Conservation (phyloP, 1,139 yeast species). For the Lodderomyces oxycetoniae region DNA sequence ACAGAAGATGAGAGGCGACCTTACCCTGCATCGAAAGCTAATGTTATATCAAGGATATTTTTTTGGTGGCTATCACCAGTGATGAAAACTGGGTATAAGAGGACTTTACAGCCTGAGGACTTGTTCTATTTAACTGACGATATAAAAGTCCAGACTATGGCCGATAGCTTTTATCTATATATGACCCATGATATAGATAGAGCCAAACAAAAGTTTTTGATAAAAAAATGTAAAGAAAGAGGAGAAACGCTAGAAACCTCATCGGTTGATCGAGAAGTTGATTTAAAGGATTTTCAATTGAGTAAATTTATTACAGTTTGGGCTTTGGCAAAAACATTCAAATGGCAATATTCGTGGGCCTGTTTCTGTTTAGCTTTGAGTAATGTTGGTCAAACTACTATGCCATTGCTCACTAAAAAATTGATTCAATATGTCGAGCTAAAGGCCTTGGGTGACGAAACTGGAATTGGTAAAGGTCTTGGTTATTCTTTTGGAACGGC, state of each 20-base stretch:
- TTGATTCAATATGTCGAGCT: conserved; percentile 39
- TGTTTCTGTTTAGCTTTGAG: conserved; percentile 35
- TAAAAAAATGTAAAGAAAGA: conserved; percentile 19
- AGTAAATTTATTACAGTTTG: conserved; percentile 19
- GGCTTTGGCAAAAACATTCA: conserved; percentile 56
- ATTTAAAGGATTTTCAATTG: conserved; percentile 21
- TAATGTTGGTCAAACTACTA: conserved; percentile 49
- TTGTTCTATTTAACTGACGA: conserved; percentile 37
- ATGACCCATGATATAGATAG: conserved; percentile 20
- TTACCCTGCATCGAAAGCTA: conserved; percentile 32
- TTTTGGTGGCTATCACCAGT: conserved; percentile 51
- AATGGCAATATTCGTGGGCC: conserved; percentile 43
- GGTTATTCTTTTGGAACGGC: conserved; percentile 26
- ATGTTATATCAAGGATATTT: conserved; percentile 35
- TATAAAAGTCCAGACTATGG: conserved; percentile 34
- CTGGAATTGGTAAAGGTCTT: conserved; percentile 26
- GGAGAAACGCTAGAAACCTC: conserved; percentile 22
- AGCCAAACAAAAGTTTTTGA: conserved; percentile 19
- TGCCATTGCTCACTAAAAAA: conserved; percentile 43
- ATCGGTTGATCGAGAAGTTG: conserved; percentile 19
- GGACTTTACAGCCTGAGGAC: conserved; percentile 47
- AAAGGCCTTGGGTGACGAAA: conserved; percentile 20
- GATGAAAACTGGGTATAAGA: conserved; percentile 45
- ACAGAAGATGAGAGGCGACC: conserved; percentile 34
- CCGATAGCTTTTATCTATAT: conserved; percentile 23